Base-by-base conservation (phyloP, 176 grass and related monocot species). In the Pontederia paniculata region DNA sequence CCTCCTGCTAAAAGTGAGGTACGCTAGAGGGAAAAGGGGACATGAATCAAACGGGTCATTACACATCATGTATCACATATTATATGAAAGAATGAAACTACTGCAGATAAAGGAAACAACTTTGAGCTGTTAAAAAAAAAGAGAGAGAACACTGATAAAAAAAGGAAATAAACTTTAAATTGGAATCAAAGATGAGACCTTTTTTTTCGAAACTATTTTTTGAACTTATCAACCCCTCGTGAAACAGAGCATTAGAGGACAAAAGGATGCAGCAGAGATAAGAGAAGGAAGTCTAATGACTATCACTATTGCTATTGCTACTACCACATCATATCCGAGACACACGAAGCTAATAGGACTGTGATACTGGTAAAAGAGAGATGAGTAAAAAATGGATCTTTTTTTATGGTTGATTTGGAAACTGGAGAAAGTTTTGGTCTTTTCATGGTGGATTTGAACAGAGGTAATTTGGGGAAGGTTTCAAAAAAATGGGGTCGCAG, bases 191-290 rank as follows among this genome's bases (percentile, higher is more conserved):
- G 28, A 6, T 2, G 28, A 37, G n/a, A n/a, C n/a, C 28, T 6
- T 37, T 37, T 37, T 63, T 63, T 60, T 63, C 22, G 10, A 63
- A 63, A 63, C 0, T 5, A 37, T 5, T 15, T 20, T 14, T 21
- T 46, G 22, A 48, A 17, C 10, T 18, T 48, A 21, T 15, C 16
- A 16, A 15, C 16, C 44, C 60, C 60, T 63, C 60, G 60, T 63
- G 60, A 63, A 63, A 42, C 45, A 63, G 17, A 23, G 60, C 60
- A 48, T 48, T 63, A 63, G 4, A 48, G 15, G 60, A 63, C 60
- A 63, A 63, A 63, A 45, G 16, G 42, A 19, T 16, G 16, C 56
- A 43, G 1, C 28, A 59, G 25, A 23, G 57, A 59, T 43, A 59
- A 59, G 16, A 37, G n/a, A n/a, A n/a, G 28, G 28, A 42, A 42